Evolutionary conservation across 2,329 filamentous ascomycete species (phyloP), one percentile per base, ranked within the genome.

Genomic region (Phoma sp.): DNA sequence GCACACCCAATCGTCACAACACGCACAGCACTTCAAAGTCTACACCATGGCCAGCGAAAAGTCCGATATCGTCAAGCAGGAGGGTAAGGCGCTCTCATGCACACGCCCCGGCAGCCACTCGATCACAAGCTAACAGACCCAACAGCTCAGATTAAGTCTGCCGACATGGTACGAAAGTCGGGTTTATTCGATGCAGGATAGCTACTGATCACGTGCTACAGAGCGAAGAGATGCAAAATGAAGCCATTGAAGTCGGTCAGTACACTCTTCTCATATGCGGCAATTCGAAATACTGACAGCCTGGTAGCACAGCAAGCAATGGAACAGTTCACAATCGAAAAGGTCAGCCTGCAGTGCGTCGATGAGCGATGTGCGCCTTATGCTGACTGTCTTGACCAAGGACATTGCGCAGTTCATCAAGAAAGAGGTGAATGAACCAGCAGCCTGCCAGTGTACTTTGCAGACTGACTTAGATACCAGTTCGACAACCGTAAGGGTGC

Each of bases 381-480:
- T 27, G 47, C 53, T 63, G 51, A 66, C 58, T 29, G 31, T 7
- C 24, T 0, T 3, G 22, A 12, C n/a, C 27, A 66, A 96, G 92
- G 93, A 97, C 74, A 96, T 97, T 73, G 93, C 93, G 35, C 92
- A 96, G 78, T 90, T 91, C 78, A 96, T 96, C 82, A 97, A 96
- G 85, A 90, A 90, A 78, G 93, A 92, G 74, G 92, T 96, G 32
- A 60, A 69, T 36, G 29, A 13, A 12, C 29, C 29, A 31, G 10
- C 29, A 32, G 25, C 33, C 19, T 17, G 27, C 15, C 37, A 10
- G 5, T 12, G 6, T 40, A 15, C 17, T n/a, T 5, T 15, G 10
- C 5, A 22, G 21, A 43, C 47, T 74, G 49, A 75, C 43, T 24
- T 32, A 6, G 13, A 8, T 27, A 7, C 70, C 70, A 98, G 94